Conservation (phyloP, 2,329 filamentous ascomycete species). For the Shiraia sp. region DNA sequence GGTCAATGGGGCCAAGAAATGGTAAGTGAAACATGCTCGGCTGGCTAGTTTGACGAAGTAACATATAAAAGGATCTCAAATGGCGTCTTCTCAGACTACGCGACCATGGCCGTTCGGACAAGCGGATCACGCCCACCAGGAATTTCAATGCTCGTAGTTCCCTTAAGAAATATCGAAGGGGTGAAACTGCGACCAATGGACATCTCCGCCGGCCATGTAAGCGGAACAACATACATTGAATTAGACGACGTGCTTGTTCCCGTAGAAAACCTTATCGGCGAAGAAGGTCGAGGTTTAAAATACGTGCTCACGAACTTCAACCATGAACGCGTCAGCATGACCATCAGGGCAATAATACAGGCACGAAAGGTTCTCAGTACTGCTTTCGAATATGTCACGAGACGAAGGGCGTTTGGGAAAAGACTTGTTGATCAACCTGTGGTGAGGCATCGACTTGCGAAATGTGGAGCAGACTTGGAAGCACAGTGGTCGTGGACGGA, state of each 20-base stretch:
- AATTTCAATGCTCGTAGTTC: conserved; percentile 76
- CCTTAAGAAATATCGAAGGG: conserved; percentile 57
- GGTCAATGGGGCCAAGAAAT: conserved; percentile 75
- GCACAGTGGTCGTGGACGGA: too few species aligned
- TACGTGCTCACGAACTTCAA: too few species aligned
- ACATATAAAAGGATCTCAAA: conserved; percentile 62
- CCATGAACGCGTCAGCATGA: too few species aligned
- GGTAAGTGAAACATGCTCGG: conserved; percentile 42
- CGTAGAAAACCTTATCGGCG: conserved; percentile 71
- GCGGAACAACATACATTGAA: conserved; percentile 64
- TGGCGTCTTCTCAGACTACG: conserved; percentile 76
- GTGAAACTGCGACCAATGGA: conserved; percentile 3
- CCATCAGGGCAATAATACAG: too few species aligned
- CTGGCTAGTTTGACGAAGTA: too few species aligned
- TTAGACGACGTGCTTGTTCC: conserved; percentile 85
- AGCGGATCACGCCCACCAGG: conserved; percentile 60
- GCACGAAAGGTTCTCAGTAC: too few species aligned
- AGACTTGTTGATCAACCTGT: too few species aligned
- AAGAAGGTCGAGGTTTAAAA: conserved; percentile 76
- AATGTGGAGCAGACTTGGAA: too few species aligned
- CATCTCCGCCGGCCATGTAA: conserved; percentile 5
- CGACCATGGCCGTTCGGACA: conserved; percentile 75
- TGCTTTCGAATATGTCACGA: too few species aligned
- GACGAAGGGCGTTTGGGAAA: too few species aligned
- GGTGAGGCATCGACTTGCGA: too few species aligned